phyloP scores from a whole-genome alignment of 2,329 filamentous ascomycete species.

The Trichophyton verrucosum region DNA sequence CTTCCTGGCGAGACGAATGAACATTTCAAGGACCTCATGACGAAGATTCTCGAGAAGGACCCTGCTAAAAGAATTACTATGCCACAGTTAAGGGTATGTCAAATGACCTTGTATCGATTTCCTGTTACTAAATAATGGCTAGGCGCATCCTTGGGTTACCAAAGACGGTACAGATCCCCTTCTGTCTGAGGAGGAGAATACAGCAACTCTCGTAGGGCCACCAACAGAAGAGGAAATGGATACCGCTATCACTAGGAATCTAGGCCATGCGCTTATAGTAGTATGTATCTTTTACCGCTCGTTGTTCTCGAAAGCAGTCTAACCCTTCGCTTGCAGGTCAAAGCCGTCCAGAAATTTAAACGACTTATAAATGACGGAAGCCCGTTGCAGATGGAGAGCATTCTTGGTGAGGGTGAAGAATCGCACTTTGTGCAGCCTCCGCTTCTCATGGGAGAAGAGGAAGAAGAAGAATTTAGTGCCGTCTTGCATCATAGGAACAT shows the following conservation, averaged over 20 bases:
- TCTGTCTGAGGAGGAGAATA: slow-evolving; percentile 74
- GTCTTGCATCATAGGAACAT: slow-evolving; percentile 1
- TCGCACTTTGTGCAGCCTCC: slow-evolving; percentile 47
- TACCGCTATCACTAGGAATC: slow-evolving; percentile 78
- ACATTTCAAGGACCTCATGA: slow-evolving; percentile 63
- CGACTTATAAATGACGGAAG: slow-evolving; percentile 50
- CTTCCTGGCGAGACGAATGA: slow-evolving; percentile 53
- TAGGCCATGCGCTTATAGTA: slow-evolving; percentile 74
- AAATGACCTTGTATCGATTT: slow-evolving; percentile 8
- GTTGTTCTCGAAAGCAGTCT: not conserved
- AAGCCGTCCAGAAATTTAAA: slow-evolving; percentile 84
- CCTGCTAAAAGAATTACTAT: slow-evolving; percentile 73
- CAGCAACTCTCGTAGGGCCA: slow-evolving; percentile 61
- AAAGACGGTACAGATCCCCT: slow-evolving; percentile 63
- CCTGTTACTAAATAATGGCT: slow-evolving; percentile 9
- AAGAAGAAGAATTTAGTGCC: slow-evolving; percentile 26
- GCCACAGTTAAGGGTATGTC: slow-evolving; percentile 61
- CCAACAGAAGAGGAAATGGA: slow-evolving; percentile 87
- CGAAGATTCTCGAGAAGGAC: slow-evolving; percentile 67
- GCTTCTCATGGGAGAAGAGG: slow-evolving; percentile 35
- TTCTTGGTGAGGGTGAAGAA: slow-evolving; percentile 44
- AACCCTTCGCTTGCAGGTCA: slow-evolving; percentile 47
- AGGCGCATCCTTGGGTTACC: slow-evolving; percentile 93
- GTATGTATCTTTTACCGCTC: slow-evolving; percentile 32
- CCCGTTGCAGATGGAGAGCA: slow-evolving; percentile 43